Conservation (phyloP, 2,329 filamentous ascomycete species). For the Fusarium succisae region DNA sequence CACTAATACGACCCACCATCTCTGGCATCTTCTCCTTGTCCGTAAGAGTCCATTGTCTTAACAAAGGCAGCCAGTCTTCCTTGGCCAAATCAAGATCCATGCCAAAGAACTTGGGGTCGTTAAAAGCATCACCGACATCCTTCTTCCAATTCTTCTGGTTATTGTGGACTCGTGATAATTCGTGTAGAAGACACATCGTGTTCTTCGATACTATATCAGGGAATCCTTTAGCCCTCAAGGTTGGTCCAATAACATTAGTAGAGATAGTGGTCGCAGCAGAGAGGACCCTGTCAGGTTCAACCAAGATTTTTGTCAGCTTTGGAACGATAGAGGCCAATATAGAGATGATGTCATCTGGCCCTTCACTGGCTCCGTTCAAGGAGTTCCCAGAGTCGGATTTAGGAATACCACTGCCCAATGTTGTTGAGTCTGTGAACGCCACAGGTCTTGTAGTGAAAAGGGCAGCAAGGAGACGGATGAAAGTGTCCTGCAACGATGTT, state of each 20-base stretch:
- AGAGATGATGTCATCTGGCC: conserved; percentile 78
- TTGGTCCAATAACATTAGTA: conserved; percentile 81
- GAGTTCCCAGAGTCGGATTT: conserved; percentile 50
- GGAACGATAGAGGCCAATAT: conserved; percentile 84
- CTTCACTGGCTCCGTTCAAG: conserved; percentile 51
- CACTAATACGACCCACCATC: conserved; percentile 77
- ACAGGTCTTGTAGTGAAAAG: conserved; percentile 90
- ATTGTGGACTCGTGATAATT: conserved; percentile 79
- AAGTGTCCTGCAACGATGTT: conserved; percentile 75
- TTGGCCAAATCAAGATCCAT: conserved; percentile 72
- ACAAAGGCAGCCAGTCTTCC: conserved; percentile 80
- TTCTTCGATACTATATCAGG: conserved; percentile 82
- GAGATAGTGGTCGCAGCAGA: conserved; percentile 84
- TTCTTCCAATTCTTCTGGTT: conserved; percentile 93
- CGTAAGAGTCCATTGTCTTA: conserved; percentile 83
- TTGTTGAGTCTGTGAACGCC: conserved; percentile 69
- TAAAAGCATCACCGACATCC: conserved; percentile 91
- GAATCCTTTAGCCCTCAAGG: conserved; percentile 84
- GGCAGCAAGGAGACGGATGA: conserved; percentile 87
- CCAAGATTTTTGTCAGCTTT: conserved; percentile 81
- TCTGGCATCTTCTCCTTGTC: conserved; percentile 92
- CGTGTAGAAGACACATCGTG: conserved; percentile 77
- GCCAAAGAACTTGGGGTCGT: conserved; percentile 87
- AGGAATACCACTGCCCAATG: conserved; percentile 47
- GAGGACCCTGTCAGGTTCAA: conserved; percentile 85